These are phyloP conservation scores for Amoebophrya sp. DNA, from an alignment of 169 alveolate genomes.

Conservation along the genomic window DNA sequence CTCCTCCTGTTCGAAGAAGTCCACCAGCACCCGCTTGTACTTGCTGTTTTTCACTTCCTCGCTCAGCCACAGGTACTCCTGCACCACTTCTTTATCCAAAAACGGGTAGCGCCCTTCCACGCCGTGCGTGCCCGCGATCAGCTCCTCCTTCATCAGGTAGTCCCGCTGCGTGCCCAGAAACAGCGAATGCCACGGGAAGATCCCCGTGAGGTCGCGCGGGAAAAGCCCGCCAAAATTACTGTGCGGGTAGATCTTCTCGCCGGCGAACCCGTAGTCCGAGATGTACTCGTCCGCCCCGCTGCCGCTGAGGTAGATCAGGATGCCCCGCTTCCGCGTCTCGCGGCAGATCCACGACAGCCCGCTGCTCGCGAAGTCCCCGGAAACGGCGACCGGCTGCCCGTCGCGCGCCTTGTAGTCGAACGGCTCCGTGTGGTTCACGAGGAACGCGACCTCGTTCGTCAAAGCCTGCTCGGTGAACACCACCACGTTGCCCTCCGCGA, in stretches of 20 bases:
- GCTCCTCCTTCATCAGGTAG: neutral
- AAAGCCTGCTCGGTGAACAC: neutral
- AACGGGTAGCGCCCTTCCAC: neutral
- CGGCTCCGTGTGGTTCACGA: neutral
- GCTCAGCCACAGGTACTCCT: neutral
- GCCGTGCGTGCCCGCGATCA: neutral
- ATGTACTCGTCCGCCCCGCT: conserved; percentile 14
- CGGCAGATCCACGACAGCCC: conserved; percentile 4
- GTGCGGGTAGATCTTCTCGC: conserved; percentile 5
- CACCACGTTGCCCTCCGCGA: neutral
- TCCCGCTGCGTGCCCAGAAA: conserved; percentile 15
- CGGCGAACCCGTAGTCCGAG: conserved; percentile 23
- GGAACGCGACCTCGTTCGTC: neutral
- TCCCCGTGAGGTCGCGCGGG: neutral
- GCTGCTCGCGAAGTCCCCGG: neutral
- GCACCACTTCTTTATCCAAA: neutral
- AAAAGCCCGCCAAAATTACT: conserved; percentile 2
- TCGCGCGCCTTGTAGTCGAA: conserved; percentile 2
- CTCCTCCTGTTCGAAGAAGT: too few relatives aligned
- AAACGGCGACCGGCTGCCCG: neutral
- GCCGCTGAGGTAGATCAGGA: neutral
- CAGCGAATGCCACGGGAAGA: neutral
- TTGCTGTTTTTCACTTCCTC: neutral
- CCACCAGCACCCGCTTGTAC: neutral
- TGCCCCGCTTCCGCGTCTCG: conserved; percentile 12